Evolutionary conservation across 2,329 filamentous ascomycete genomes (phyloP).

Genomic region (Aspergillus fumigatiaffinis): DNA sequence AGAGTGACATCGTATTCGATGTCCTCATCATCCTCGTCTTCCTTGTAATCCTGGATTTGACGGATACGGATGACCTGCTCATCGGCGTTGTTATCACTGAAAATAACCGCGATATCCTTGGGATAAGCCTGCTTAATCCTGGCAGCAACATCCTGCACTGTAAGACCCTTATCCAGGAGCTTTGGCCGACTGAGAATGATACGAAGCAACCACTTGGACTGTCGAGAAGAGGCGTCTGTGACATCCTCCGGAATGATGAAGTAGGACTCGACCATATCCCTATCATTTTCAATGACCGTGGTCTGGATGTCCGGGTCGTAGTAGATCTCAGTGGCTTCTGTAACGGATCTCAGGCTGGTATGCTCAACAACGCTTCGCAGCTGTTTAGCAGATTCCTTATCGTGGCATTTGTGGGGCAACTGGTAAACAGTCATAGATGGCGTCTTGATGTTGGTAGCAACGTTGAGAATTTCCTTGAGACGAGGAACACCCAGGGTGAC

Average conservation of each 20-base stretch:
- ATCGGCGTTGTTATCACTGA: constrained; percentile 97
- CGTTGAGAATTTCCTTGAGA: constrained; percentile 98
- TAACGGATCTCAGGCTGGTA: constrained; percentile 87
- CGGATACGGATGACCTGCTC: constrained; percentile 92
- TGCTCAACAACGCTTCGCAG: constrained; percentile 90
- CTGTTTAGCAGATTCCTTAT: constrained; percentile 76
- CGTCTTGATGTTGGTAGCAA: constrained; percentile 97
- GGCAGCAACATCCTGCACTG: constrained; percentile 83
- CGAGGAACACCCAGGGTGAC: constrained; percentile 97
- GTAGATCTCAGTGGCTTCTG: constrained; percentile 90
- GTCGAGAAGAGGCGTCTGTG: constrained; percentile 56
- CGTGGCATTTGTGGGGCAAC: constrained; percentile 55
- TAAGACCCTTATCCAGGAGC: constrained; percentile 84
- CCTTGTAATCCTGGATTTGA: constrained; percentile 65
- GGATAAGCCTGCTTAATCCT: constrained; percentile 87
- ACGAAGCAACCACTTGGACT: constrained; percentile 94
- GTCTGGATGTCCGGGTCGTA: constrained; percentile 87
- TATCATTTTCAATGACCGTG: constrained; percentile 82
- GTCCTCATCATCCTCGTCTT: constrained; percentile 68
- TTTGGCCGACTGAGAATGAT: constrained; percentile 90
- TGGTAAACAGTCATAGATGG: constrained; percentile 94
- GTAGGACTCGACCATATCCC: constrained; percentile 94
- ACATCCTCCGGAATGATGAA: constrained; percentile 90
- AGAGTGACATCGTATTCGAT: constrained; percentile 88
- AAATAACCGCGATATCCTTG: constrained; percentile 83